A percentile compares a stretch with the other conserved stretches of the same genome.
Conservation (phyloP, 345 rosid species). For the Arabis hirsuta region DNA sequence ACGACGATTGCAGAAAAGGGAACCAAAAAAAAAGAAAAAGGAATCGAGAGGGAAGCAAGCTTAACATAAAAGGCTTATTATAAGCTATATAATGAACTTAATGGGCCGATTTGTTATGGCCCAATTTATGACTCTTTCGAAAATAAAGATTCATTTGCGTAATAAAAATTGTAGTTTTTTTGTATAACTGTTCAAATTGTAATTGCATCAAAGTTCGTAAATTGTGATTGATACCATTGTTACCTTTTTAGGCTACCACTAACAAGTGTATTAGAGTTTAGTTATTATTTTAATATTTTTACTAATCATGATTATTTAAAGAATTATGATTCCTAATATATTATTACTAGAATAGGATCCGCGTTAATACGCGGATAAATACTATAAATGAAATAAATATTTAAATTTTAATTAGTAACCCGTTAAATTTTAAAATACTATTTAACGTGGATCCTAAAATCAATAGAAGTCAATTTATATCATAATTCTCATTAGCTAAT, state of each 20-base stretch:
- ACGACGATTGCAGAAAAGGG: not conserved
- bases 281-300: no score
- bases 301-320: not conserved
- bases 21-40: not conserved
- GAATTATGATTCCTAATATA: constrained; percentile 12
- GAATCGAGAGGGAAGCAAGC: constrained; percentile 37
- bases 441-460: no score
- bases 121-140: not conserved
- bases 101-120: constrained; percentile 27
- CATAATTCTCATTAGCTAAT: no score
- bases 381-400: no score
- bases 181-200: no score
- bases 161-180: not conserved
- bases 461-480: no score
- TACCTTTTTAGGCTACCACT: not conserved
- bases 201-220: not conserved
- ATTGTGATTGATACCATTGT: not conserved
- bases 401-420: no score
- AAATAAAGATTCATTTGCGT: not conserved
- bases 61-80: not conserved
- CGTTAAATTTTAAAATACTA: no score
- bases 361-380: no score
- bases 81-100: not conserved
- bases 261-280: not conserved
- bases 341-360: not conserved